These are phyloP conservation scores for Aspergillus caelatus DNA, from an alignment of 2,329 filamentous ascomycete genomes.

Conservation along the genomic window DNA sequence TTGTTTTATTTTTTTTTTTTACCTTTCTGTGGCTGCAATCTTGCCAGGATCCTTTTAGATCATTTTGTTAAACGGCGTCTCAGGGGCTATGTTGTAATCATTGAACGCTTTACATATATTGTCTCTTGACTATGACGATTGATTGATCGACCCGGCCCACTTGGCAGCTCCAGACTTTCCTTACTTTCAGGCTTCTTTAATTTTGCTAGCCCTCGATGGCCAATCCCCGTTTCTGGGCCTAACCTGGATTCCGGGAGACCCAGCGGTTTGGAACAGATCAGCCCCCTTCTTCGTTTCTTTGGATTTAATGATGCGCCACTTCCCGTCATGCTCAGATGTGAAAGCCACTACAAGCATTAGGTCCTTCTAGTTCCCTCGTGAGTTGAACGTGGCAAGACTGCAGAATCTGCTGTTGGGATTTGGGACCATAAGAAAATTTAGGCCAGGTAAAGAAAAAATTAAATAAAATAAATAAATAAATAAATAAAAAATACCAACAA, in stretches of 20 bases:
- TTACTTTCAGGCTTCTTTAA: slow-evolving; percentile 1
- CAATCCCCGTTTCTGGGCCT: slow-evolving; percentile 6
- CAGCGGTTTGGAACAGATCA: slow-evolving; percentile 27
- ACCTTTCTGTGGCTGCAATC: neutral
- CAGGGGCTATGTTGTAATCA: slow-evolving; percentile 10
- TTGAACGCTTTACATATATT: slow-evolving; percentile 13
- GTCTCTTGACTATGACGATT: slow-evolving; percentile 10
- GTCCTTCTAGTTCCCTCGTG: slow-evolving; percentile 23
- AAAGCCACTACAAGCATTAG: slow-evolving; percentile 10
- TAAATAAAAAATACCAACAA: neutral
- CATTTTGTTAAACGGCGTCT: slow-evolving; percentile 7
- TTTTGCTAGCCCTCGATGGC: slow-evolving; percentile 1
- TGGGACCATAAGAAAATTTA: slow-evolving; percentile 6
- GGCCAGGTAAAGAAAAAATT: neutral
- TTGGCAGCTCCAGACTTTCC: slow-evolving; percentile 4
- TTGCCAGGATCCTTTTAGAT: neutral
- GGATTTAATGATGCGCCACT: slow-evolving; percentile 22
- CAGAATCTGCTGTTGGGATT: slow-evolving; percentile 13
- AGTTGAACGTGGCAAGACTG: slow-evolving; percentile 35
- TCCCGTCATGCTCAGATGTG: slow-evolving; percentile 18
- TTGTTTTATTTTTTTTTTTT: neutral
- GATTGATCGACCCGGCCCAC: slow-evolving; percentile 20
- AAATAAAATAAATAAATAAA: too few species aligned
- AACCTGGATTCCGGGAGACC: slow-evolving; percentile 28
- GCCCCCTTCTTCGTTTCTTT: slow-evolving; percentile 13